Conservation (phyloP, 2,329 filamentous ascomycete species). For the Arthroderma uncinatum region DNA sequence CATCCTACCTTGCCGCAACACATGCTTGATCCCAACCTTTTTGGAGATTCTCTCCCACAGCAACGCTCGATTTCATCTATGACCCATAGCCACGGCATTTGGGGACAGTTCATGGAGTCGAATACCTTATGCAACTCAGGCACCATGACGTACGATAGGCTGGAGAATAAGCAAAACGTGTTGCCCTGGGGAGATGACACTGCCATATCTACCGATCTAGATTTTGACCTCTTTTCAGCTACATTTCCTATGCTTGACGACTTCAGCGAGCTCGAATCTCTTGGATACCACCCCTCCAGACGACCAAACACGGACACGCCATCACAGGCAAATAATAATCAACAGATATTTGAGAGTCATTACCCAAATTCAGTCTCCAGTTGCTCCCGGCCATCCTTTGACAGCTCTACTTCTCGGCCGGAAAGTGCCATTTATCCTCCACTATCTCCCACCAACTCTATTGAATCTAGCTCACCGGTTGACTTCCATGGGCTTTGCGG, state of each 20-base stretch:
- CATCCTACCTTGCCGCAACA: not conserved
- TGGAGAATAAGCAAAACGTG: not conserved
- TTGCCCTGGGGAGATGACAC: not conserved
- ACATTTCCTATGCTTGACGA: not conserved
- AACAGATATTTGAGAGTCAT: not conserved
- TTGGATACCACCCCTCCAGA: not conserved
- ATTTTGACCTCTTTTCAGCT: not conserved
- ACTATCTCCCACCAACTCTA: constrained; percentile 10
- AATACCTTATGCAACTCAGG: not conserved
- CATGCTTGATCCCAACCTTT: not conserved
- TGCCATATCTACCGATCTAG: not conserved
- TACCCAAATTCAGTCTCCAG: not conserved
- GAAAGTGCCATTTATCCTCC: constrained; percentile 11
- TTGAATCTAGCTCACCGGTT: constrained; percentile 12
- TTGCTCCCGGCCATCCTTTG: not conserved
- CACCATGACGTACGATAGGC: not conserved
- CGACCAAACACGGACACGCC: not conserved
- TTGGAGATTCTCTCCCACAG: not conserved
- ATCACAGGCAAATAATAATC: not conserved
- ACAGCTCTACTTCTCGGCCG: constrained; percentile 7
- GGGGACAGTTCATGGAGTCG: not conserved
- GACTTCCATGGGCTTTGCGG: constrained; percentile 1
- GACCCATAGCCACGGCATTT: not conserved
- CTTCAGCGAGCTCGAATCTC: not conserved
- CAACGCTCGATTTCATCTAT: not conserved